Percentiles rank a stretch among this genome's conserved stretches.
These are phyloP conservation scores for Alopecurus myosuroides DNA, from an alignment of 176 grass and related monocot species.

Conservation along the genomic window DNA sequence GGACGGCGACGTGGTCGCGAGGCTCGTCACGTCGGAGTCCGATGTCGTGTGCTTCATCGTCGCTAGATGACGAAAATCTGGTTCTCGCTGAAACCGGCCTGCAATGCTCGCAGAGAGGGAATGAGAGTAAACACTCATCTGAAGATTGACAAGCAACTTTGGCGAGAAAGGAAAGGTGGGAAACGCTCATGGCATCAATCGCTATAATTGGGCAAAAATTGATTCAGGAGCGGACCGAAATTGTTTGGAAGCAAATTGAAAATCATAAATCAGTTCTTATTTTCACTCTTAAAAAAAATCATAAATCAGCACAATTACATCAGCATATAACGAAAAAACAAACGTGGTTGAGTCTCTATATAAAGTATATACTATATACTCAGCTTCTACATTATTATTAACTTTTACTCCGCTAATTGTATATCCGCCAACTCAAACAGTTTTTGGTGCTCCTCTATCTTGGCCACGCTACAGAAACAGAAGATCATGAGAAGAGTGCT, in stretches of 20 bases:
- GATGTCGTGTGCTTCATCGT: constrained; percentile 75
- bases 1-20: constrained; percentile 60
- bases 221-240: neutral
- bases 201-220: neutral
- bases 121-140: neutral
- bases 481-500: neutral
- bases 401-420: neutral
- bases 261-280: no score
- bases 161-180: neutral
- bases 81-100: neutral
- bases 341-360: neutral
- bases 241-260: neutral
- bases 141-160: neutral
- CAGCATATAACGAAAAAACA: neutral
- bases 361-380: no score
- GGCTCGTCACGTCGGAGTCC: constrained; percentile 84
- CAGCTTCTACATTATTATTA: neutral
- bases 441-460: neutral
- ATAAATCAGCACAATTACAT: neutral
- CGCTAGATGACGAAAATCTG: neutral
- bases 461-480: neutral
- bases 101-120: neutral
- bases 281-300: no score
- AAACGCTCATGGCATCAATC: neutral
- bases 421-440: neutral